These are phyloP conservation scores for Arabis hirsuta DNA, from an alignment of 345 rosid species.

Conservation along the genomic window DNA sequence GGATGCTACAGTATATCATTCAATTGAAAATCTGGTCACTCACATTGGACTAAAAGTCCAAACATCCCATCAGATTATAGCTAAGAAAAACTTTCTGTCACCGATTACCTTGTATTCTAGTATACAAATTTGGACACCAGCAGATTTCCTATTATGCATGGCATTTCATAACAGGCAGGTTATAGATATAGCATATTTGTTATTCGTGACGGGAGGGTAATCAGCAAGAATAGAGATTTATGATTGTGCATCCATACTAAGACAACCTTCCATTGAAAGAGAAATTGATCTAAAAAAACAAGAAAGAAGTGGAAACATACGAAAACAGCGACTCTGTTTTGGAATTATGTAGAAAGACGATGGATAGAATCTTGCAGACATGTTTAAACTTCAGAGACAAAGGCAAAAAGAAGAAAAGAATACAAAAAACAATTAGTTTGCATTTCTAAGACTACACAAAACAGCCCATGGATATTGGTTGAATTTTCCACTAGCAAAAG, in stretches of 20 bases:
- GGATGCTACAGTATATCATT: background rate
- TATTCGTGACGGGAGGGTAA: background rate
- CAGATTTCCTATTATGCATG: background rate
- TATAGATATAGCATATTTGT: slow-evolving; percentile 17
- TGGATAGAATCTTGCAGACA: background rate
- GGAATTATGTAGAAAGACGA: background rate
- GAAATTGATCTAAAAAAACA: background rate
- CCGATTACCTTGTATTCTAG: slow-evolving; percentile 5
- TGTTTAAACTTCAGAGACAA: background rate
- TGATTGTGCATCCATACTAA: background rate
- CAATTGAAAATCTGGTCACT: slow-evolving; percentile 2
- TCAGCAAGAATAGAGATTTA: background rate
- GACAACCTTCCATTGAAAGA: background rate
- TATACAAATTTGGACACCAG: slow-evolving; percentile 1
- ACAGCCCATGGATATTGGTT: background rate
- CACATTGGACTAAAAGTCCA: background rate
- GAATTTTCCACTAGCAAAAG: slow-evolving; percentile 7
- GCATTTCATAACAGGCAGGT: slow-evolving; percentile 13
- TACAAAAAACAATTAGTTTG: background rate
- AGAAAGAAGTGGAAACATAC: background rate
- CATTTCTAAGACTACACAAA: slow-evolving; percentile 2
- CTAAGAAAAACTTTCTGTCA: background rate
- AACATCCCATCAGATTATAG: slow-evolving; percentile 21
- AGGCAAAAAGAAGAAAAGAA: slow-evolving; percentile 1
- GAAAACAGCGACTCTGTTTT: background rate